Conservation (phyloP, 169 alveolate genomes). For the Cryptosporidium xiaoi region DNA sequence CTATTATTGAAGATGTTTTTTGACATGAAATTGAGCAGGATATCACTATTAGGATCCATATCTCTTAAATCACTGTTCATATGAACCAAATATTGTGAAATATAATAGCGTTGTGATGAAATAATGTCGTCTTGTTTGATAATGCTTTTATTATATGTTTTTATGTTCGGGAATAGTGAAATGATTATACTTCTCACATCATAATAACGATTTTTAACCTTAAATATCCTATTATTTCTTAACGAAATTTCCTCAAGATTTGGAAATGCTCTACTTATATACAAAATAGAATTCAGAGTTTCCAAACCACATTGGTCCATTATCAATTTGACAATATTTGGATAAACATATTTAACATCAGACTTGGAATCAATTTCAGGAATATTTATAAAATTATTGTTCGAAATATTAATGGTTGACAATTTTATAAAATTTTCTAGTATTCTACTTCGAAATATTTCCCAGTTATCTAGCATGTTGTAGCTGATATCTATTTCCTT, state of each 20-base stretch:
- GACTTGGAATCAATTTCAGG: slow-evolving; percentile 4
- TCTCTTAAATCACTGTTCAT: slow-evolving; percentile 3
- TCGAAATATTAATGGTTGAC: slow-evolving; percentile 27
- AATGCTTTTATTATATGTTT: slow-evolving; percentile 43
- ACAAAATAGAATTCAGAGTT: slow-evolving; percentile 17
- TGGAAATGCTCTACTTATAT: slow-evolving; percentile 36
- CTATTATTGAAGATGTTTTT: neutral
- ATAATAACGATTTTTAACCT: neutral
- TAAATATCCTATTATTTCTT: slow-evolving; percentile 8
- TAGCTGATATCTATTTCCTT: slow-evolving; percentile 38
- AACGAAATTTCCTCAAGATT: slow-evolving; percentile 36
- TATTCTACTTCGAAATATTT: neutral
- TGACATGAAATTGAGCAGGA: slow-evolving; percentile 14
- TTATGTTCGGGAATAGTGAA: slow-evolving; percentile 25
- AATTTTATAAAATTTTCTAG: neutral
- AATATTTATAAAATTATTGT: slow-evolving; percentile 5
- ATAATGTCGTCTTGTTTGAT: slow-evolving; percentile 22
- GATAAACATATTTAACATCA: neutral
- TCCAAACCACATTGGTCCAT: slow-evolving; percentile 25
- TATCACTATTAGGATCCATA: slow-evolving; percentile 42
- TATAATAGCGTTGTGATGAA: slow-evolving; percentile 63
- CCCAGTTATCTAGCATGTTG: slow-evolving; percentile 31
- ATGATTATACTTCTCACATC: slow-evolving; percentile 48
- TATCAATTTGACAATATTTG: slow-evolving; percentile 6
- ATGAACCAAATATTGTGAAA: slow-evolving; percentile 22